Conservation (phyloP, 2,329 filamentous ascomycete genomes). For the Tolypocladium amazonense region DNA sequence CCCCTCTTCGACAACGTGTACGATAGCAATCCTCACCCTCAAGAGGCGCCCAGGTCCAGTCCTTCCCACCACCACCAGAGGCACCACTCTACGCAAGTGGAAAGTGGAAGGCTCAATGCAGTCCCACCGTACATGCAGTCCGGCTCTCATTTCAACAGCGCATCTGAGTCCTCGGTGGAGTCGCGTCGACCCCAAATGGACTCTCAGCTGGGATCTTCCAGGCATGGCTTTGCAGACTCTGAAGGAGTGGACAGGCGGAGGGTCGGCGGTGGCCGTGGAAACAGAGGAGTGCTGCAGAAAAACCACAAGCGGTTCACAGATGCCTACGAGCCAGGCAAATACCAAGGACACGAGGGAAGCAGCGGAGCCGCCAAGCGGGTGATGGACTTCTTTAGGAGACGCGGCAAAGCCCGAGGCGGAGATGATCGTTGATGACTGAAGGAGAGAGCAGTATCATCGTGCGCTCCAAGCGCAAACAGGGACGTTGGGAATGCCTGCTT, state of each 20-base stretch:
- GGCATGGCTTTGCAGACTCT: slow-evolving; percentile 28
- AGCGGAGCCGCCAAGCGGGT: slow-evolving; percentile 82
- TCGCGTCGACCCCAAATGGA: slow-evolving; percentile 29
- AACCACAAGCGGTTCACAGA: slow-evolving; percentile 81
- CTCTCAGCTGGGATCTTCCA: slow-evolving; percentile 30
- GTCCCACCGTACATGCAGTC: slow-evolving; percentile 35
- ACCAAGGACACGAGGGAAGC: slow-evolving; percentile 63
- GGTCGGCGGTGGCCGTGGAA: slow-evolving; percentile 25
- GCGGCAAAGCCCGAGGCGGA: slow-evolving; percentile 62
- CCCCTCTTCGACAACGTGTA: slow-evolving; percentile 29
- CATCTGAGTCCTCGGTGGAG: slow-evolving; percentile 45
- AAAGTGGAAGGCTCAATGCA: slow-evolving; percentile 28
- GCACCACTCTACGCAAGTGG: slow-evolving; percentile 27
- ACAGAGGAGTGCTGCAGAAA: slow-evolving; percentile 62
- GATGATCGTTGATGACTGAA: slow-evolving; percentile 35
- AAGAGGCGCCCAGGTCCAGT: slow-evolving; percentile 20
- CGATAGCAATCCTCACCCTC: slow-evolving; percentile 25
- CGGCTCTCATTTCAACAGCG: slow-evolving; percentile 35
- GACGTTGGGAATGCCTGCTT: background rate
- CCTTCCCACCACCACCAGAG: slow-evolving; percentile 31
- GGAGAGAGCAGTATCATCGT: background rate
- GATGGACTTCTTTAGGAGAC: slow-evolving; percentile 94
- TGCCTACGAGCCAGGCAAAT: slow-evolving; percentile 68
- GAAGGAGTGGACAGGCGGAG: slow-evolving; percentile 31
- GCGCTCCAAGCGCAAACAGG: background rate